Percentiles rank a stretch among this genome's conserved stretches.
Evolutionary conservation across 129 eudicot genomes (phyloP).

Genomic region (carrot (Daucus carota)): DNA sequence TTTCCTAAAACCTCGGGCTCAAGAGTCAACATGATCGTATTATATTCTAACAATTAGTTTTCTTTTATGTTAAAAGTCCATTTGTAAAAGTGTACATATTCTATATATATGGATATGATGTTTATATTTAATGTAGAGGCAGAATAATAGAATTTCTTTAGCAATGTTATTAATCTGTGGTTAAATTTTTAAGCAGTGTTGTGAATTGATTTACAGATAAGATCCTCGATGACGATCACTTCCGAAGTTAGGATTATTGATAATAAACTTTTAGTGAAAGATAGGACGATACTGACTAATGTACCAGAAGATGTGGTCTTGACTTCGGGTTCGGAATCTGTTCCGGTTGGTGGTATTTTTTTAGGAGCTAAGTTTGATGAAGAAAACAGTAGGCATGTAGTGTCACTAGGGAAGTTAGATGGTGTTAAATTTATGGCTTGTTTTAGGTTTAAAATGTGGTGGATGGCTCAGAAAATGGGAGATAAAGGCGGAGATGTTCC

Average conservation of each 20-base stretch:
- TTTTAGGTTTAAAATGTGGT: conserved; percentile 76
- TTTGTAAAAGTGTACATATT: no score
- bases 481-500: conserved; percentile 63
- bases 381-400: conserved; percentile 49
- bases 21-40: no score
- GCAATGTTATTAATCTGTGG: no score
- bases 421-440: conserved; percentile 72
- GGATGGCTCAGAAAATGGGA: conserved; percentile 95
- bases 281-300: conserved; percentile 41
- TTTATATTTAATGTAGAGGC: no score
- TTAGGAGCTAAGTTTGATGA: conserved; percentile 50
- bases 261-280: conserved; percentile 47
- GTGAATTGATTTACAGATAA: conserved; percentile 16
- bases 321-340: conserved; percentile 45
- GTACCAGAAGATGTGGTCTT: conserved; percentile 53
- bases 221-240: conserved; percentile 55
- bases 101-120: no score
- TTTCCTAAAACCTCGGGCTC: no score
- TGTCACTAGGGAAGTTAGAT: conserved; percentile 52
- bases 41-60: no score
- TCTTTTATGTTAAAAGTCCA: no score
- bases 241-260: conserved; percentile 41
- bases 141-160: background rate
- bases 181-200: background rate
- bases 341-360: conserved; percentile 53